A percentile compares a stretch with the other conserved stretches of the same genome.
Conservation (phyloP, 129 eudicot genomes). For the Flaveria trinervia region DNA sequence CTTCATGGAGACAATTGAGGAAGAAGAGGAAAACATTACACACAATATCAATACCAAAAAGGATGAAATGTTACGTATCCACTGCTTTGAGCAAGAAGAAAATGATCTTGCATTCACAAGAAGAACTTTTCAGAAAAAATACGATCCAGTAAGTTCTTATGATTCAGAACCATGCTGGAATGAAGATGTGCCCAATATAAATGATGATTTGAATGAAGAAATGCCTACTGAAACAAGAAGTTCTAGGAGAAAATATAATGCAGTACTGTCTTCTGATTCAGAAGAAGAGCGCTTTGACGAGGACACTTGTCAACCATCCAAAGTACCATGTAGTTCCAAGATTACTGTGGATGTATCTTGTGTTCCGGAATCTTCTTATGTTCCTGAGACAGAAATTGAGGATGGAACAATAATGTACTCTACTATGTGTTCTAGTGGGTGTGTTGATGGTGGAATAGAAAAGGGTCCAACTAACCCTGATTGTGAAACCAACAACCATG, state of each 20-base stretch:
- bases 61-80: conserved; percentile 64
- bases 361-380: conserved; percentile 84
- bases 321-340: conserved; percentile 27
- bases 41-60: conserved; percentile 59
- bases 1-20: conserved; percentile 43
- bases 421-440: conserved; percentile 44
- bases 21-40: conserved; percentile 41
- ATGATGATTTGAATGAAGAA: conserved; percentile 30
- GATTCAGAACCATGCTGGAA: conserved; percentile 57
- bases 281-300: conserved; percentile 34
- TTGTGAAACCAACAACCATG: conserved; percentile 23
- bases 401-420: conserved; percentile 47
- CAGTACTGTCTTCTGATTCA: conserved; percentile 55
- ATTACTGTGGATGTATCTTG: conserved; percentile 48
- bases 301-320: conserved; percentile 28
- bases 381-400: conserved; percentile 68
- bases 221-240: conserved; percentile 25
- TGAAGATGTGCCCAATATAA: conserved; percentile 27
- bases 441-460: conserved; percentile 35
- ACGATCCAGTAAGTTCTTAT: conserved; percentile 47
- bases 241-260: conserved; percentile 45
- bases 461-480: conserved; percentile 27
- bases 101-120: conserved; percentile 49
- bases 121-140: conserved; percentile 51
- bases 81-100: conserved; percentile 46